These are phyloP conservation scores for Lecanicillium sp. DNA, from an alignment of 2,329 filamentous ascomycete genomes.

Conservation along the genomic window DNA sequence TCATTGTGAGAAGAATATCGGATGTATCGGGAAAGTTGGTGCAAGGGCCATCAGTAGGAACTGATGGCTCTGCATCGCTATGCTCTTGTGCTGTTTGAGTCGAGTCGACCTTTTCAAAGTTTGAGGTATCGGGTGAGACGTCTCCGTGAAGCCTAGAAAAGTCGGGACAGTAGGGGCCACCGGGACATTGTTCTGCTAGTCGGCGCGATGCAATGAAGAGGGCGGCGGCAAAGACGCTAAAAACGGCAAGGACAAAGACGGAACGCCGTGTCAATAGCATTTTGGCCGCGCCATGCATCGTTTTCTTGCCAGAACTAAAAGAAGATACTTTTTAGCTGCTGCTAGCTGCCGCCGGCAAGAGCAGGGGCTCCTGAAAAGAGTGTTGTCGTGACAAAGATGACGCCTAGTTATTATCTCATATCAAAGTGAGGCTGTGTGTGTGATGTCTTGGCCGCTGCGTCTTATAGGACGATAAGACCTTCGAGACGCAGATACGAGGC, in stretches of 20 bases:
- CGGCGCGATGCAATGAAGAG: conserved; percentile 25
- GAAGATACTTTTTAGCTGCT: no score
- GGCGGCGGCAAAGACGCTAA: conserved; percentile 19
- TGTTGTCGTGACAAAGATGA: no score
- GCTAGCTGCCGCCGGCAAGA: no score
- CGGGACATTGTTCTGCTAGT: conserved; percentile 20
- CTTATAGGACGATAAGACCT: no score
- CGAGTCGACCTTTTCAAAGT: conserved; percentile 4
- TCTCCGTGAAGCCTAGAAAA: conserved; percentile 6
- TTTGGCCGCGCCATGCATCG: conserved; percentile 12
- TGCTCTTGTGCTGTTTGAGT: neutral
- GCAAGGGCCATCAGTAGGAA: conserved; percentile 18
- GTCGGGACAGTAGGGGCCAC: conserved; percentile 18
- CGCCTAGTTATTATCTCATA: no score
- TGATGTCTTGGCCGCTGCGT: no score
- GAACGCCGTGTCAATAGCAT: conserved; percentile 22
- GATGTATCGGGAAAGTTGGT: conserved; percentile 33
- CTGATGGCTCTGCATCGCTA: neutral
- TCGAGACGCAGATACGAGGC: no score
- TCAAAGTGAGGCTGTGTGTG: no score
- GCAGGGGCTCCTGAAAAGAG: no score
- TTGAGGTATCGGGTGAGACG: conserved; percentile 1
- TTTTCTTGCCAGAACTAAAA: no score
- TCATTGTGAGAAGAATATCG: conserved; percentile 43
- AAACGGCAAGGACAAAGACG: conserved; percentile 17